Evolutionary conservation across 495 filamentous ascomycete genomes (phyloP), one percentile per base, ranked within the genome.

Genomic region (Pyronema omphalodes): DNA sequence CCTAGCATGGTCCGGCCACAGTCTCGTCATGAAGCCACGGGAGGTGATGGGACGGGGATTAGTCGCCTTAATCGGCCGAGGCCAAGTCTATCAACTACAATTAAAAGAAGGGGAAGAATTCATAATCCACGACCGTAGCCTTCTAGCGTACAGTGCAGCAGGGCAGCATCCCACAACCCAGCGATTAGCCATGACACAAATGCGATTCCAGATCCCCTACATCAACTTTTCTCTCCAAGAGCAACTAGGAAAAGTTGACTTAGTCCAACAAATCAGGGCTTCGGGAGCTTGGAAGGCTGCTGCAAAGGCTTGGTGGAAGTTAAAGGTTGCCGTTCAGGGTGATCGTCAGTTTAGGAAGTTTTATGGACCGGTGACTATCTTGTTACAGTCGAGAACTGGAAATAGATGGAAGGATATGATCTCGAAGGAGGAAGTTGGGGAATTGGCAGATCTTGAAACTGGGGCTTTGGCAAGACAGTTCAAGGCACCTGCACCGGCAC

Each of bases 1-100:
- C 53, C 74, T 95, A 9, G 93, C 91, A 52, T 98, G 91, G 91
- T 93, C 87, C n/a, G 91, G 91, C 29, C 81, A 88, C 64, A 85
- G 86, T 1, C 72, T 98, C 19, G 70, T 75, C 12, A 74, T 91
- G 9, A 74, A 74, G 19, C 89, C 91, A 0, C 80, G 75, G 33
- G 67, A 82, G 79, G 73, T 94, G 52, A 91, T 86, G 0, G 91
- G 91, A 8, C 75, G 91, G 52, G 91, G 91, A 1, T 73, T 96
- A 37, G 74, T 89, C 1, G 91, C 86, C 6, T 70, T 98, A 17
- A 80, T 82, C 19, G 84, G 87, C 14, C 81, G 77, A 44, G 91
- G 91, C 0, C 86, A 94, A 57, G 76, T 93, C 51, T 91, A 93
- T 65, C 83, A 89, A 51, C 67, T 96, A 11, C 75, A 75, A 0